phyloP scores from a whole-genome alignment of 805 yeast species.

The Nakazawaea populi region DNA sequence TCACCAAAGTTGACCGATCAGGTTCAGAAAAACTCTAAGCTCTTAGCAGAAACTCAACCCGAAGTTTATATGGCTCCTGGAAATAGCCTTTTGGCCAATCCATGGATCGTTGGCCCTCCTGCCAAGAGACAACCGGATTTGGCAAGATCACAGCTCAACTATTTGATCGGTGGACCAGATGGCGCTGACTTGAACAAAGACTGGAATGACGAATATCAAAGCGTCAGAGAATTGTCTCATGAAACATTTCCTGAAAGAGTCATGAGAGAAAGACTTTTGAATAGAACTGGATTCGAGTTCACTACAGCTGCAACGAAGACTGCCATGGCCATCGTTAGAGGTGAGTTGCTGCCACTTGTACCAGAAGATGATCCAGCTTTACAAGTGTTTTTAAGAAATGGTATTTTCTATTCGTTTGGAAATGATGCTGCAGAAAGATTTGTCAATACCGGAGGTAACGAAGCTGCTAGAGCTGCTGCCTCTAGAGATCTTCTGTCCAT shows the following conservation, averaged over 20 bases:
- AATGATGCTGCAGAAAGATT: slow-evolving; percentile 64
- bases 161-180: slow-evolving; percentile 49
- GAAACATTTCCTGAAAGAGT: slow-evolving; percentile 58
- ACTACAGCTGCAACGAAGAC: slow-evolving; percentile 71
- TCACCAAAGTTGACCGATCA: slow-evolving; percentile 59
- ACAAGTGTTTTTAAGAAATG: slow-evolving; percentile 71
- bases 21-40: slow-evolving; percentile 44
- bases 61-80: slow-evolving; percentile 59
- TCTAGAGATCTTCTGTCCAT: slow-evolving; percentile 75
- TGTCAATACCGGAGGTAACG: slow-evolving; percentile 67
- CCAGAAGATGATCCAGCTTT: slow-evolving; percentile 61
- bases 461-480: slow-evolving; percentile 77
- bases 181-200: slow-evolving; percentile 60
- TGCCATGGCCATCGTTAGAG: slow-evolving; percentile 69
- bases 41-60: slow-evolving; percentile 37
- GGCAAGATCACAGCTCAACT: slow-evolving; percentile 52
- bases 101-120: slow-evolving; percentile 62
- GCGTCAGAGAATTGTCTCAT: slow-evolving; percentile 66
- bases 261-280: slow-evolving; percentile 67
- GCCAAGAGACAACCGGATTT: slow-evolving; percentile 41
- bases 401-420: slow-evolving; percentile 82
- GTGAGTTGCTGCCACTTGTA: slow-evolving; percentile 72
- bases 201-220: slow-evolving; percentile 90
- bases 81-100: slow-evolving; percentile 54
- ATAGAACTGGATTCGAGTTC: slow-evolving; percentile 71